Evolutionary conservation across 2,329 filamentous ascomycete genomes (phyloP).

Genomic region (Thelonectria rubi): DNA sequence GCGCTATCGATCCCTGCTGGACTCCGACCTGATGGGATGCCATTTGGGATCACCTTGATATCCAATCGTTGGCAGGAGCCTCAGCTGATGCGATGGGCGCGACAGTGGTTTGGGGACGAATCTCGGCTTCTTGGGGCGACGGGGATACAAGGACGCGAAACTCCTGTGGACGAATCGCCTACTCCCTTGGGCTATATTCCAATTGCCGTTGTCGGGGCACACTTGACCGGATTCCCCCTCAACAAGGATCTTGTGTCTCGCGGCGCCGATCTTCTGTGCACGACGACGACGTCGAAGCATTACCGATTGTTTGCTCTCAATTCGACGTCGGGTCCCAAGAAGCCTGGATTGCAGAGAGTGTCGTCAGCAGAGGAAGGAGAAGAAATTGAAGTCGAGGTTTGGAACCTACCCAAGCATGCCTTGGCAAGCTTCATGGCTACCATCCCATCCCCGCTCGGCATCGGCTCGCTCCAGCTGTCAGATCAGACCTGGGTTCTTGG

Average conservation of each 20-base stretch:
- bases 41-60: constrained; percentile 52
- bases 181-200: constrained; percentile 14
- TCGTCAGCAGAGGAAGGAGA: constrained; percentile 30
- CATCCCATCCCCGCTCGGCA: constrained; percentile 46
- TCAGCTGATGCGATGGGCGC: constrained; percentile 42
- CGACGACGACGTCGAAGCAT: constrained; percentile 42
- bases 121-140: constrained; percentile 44
- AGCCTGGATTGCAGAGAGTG: constrained; percentile 47
- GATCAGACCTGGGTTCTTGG: constrained; percentile 48
- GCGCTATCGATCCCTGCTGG: constrained; percentile 63
- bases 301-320: constrained; percentile 46
- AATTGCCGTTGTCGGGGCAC: constrained; percentile 49
- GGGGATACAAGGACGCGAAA: constrained; percentile 21
- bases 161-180: background rate
- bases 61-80: constrained; percentile 49
- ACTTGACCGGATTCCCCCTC: constrained; percentile 47
- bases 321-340: constrained; percentile 32
- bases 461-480: constrained; percentile 48
- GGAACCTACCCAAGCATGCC: constrained; percentile 44
- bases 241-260: constrained; percentile 47
- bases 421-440: constrained; percentile 47
- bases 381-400: constrained; percentile 48
- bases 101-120: constrained; percentile 40
- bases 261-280: constrained; percentile 38
- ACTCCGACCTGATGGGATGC: constrained; percentile 47